These are phyloP conservation scores for Plasmodium inui DNA, from an alignment of 169 alveolate species.

Conservation along the genomic window DNA sequence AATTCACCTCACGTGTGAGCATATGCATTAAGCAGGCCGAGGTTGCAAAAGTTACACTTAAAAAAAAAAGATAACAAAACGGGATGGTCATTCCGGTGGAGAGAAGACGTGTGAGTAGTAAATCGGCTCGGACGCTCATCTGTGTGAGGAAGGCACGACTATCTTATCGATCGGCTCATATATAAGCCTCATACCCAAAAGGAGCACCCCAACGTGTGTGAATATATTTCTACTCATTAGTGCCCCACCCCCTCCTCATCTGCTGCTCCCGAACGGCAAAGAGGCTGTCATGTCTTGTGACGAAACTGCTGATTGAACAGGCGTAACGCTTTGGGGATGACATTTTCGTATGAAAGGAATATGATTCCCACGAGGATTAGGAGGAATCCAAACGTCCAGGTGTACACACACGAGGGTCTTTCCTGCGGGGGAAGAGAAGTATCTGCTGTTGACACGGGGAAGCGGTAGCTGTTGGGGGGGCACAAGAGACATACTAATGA, in stretches of 20 bases:
- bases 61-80: not conserved
- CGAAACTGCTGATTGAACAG: not conserved
- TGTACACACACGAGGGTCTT: conserved; percentile 13
- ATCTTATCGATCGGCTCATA: not conserved
- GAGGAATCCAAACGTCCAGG: conserved; percentile 29
- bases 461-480: not conserved
- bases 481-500: not conserved
- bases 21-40: not conserved
- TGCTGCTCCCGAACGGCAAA: not conserved
- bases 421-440: conserved; percentile 14
- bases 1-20: not conserved
- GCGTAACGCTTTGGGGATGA: not conserved
- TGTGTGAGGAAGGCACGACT: too few relatives aligned
- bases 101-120: not conserved
- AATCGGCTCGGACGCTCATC: not conserved
- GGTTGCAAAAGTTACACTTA: not conserved
- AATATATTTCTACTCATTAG: not conserved
- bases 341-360: conserved; percentile 19
- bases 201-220: not conserved
- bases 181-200: not conserved
- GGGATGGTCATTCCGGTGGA: not conserved
- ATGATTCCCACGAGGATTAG: conserved; percentile 31
- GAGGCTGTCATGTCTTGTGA: not conserved
- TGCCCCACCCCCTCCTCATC: not conserved
- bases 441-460: not conserved